Evolutionary conservation across 2,329 filamentous ascomycete genomes (phyloP).

Genomic region (Stemphylium lycopersici): DNA sequence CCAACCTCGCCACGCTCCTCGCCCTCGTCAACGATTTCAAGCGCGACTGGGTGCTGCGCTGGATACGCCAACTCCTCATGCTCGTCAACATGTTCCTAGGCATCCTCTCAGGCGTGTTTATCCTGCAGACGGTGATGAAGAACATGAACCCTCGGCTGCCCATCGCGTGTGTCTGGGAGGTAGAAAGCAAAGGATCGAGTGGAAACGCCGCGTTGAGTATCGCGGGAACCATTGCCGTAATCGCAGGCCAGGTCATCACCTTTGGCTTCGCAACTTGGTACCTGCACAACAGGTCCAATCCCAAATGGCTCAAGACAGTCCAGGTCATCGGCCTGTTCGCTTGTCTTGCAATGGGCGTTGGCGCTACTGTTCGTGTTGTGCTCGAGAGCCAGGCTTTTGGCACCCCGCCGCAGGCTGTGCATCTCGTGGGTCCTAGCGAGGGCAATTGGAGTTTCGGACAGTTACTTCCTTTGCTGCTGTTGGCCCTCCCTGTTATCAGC

Average conservation of each 20-base stretch:
- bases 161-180: constrained; percentile 66
- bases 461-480: constrained; percentile 64
- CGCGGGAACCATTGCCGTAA: constrained; percentile 66
- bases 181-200: constrained; percentile 46
- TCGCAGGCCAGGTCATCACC: constrained; percentile 63
- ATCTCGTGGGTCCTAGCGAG: constrained; percentile 60
- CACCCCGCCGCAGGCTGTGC: constrained; percentile 52
- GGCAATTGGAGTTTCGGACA: constrained; percentile 68
- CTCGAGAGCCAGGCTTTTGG: constrained; percentile 67
- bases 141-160: constrained; percentile 62
- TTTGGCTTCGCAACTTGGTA: constrained; percentile 69
- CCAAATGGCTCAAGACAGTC: constrained; percentile 60
- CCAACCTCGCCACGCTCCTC: constrained; percentile 69
- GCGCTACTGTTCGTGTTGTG: constrained; percentile 63
- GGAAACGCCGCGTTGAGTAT: constrained; percentile 57
- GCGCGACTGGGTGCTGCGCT: constrained; percentile 69
- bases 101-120: constrained; percentile 62
- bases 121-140: constrained; percentile 61
- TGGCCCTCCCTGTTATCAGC: constrained; percentile 65
- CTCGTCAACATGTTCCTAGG: constrained; percentile 67
- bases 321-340: constrained; percentile 61
- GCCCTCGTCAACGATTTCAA: constrained; percentile 70
- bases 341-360: constrained; percentile 61
- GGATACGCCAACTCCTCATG: constrained; percentile 70
- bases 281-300: constrained; percentile 61